A percentile compares a stretch with the other conserved stretches of the same genome.
Evolutionary conservation across 257 asterid species (phyloP).

Genomic region (Fraxinus americana): DNA sequence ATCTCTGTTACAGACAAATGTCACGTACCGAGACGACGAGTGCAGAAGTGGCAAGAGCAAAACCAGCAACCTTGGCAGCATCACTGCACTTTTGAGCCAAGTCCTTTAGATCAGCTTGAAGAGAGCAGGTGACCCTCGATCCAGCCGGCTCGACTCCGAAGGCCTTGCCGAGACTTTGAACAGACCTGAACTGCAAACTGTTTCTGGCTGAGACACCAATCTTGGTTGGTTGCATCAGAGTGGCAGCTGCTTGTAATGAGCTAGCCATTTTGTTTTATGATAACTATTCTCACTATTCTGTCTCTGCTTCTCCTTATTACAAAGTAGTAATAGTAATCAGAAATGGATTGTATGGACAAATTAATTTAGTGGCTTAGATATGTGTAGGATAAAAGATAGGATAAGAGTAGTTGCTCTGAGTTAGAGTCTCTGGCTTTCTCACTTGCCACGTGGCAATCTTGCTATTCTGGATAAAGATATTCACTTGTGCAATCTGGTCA

Average conservation of each 20-base stretch:
- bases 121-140: conserved; percentile 70
- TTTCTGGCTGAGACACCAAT: conserved; percentile 55
- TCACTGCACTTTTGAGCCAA: conserved; percentile 77
- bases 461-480: background rate
- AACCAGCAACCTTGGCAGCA: conserved; percentile 93
- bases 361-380: background rate
- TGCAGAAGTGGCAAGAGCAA: conserved; percentile 98
- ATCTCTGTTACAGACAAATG: background rate
- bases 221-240: conserved; percentile 82
- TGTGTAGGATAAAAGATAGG: conserved; percentile 2
- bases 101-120: conserved; percentile 72
- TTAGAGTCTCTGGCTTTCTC: background rate
- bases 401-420: background rate
- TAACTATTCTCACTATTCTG: background rate
- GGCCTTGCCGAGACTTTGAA: conserved; percentile 24
- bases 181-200: conserved; percentile 61
- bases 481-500: background rate
- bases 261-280: conserved; percentile 55
- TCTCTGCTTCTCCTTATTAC: background rate
- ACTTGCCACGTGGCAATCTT: conserved; percentile 7
- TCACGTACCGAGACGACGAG: conserved; percentile 72
- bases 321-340: background rate
- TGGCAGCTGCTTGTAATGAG: conserved; percentile 89
- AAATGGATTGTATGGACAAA: background rate
- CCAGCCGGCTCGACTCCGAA: conserved; percentile 64